Conservation (phyloP, 2,329 filamentous ascomycete genomes). For the Penicillium sp. region DNA sequence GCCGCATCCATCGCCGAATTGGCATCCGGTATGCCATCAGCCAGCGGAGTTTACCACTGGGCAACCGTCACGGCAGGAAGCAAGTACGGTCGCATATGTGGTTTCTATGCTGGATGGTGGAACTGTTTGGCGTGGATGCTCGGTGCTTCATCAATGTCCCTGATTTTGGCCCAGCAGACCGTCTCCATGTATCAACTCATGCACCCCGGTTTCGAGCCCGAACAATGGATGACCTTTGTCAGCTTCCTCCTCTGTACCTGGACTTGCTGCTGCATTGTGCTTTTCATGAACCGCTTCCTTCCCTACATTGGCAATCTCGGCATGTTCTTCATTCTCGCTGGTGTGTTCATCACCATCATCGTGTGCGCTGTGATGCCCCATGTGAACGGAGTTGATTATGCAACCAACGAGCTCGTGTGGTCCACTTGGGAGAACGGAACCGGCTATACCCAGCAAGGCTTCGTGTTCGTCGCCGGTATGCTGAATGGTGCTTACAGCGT, state of each 20-base stretch:
- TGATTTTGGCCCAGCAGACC: slow-evolving; percentile 59
- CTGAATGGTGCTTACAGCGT: slow-evolving; percentile 69
- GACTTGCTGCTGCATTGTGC: slow-evolving; percentile 52
- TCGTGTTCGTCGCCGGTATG: slow-evolving; percentile 66
- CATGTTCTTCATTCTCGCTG: slow-evolving; percentile 56
- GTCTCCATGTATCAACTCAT: slow-evolving; percentile 62
- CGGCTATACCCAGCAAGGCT: slow-evolving; percentile 50
- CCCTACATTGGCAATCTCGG: slow-evolving; percentile 56
- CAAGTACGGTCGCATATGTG: slow-evolving; percentile 53
- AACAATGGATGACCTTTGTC: slow-evolving; percentile 61
- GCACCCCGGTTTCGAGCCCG: slow-evolving; percentile 52
- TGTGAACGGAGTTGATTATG: slow-evolving; percentile 44
- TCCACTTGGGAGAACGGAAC: slow-evolving; percentile 52
- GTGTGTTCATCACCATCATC: slow-evolving; percentile 55
- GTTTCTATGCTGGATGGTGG: slow-evolving; percentile 49
- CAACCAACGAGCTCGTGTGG: slow-evolving; percentile 56
- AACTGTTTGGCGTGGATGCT: slow-evolving; percentile 58
- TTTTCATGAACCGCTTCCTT: slow-evolving; percentile 56
- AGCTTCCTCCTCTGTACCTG: slow-evolving; percentile 58
- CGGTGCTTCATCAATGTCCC: slow-evolving; percentile 58
- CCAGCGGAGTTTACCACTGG: slow-evolving; percentile 62
- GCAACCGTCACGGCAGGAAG: slow-evolving; percentile 57
- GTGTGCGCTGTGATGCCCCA: slow-evolving; percentile 56
- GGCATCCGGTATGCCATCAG: slow-evolving; percentile 61
- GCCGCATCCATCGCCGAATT: slow-evolving; percentile 61